Conservation (phyloP, 768 basidiomycete genomes). For the Hortiboletus campestris region DNA sequence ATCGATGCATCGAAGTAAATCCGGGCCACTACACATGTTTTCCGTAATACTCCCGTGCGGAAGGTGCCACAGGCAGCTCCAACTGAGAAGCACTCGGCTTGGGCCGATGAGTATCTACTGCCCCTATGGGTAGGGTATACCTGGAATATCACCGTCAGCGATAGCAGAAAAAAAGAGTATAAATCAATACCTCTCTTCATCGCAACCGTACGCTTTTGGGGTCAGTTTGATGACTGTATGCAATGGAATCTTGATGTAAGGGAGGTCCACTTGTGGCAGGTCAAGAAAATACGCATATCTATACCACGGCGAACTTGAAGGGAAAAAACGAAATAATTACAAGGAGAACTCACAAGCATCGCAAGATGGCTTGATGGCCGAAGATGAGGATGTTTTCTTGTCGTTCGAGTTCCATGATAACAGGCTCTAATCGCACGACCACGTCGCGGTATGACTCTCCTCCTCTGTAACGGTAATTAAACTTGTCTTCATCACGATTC, state of each 20-base stretch:
- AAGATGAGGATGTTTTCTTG: constrained; percentile 97
- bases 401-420: constrained; percentile 98
- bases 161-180: neutral
- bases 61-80: constrained; percentile 20
- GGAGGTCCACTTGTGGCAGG: constrained; percentile 87
- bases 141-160: constrained; percentile 36
- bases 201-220: constrained; percentile 97
- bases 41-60: constrained; percentile 38
- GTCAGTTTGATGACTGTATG: constrained; percentile 99
- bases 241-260: constrained; percentile 95
- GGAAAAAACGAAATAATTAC: neutral
- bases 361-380: constrained; percentile 90
- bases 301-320: neutral
- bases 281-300: constrained; percentile 98
- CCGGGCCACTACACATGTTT: constrained; percentile 14
- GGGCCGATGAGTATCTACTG: constrained; percentile 91
- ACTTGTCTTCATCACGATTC: constrained; percentile 98
- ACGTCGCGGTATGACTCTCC: constrained; percentile 99
- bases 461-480: constrained; percentile 96
- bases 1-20: neutral
- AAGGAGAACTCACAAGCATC: constrained; percentile 58
- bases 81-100: constrained; percentile 36
- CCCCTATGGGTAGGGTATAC: constrained; percentile 85
- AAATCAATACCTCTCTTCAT: constrained; percentile 79
- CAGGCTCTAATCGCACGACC: constrained; percentile 90